phyloP scores from a whole-genome alignment of 192 early-diverging fungal genomes.

The Jimgerdemannia flammicorona region DNA sequence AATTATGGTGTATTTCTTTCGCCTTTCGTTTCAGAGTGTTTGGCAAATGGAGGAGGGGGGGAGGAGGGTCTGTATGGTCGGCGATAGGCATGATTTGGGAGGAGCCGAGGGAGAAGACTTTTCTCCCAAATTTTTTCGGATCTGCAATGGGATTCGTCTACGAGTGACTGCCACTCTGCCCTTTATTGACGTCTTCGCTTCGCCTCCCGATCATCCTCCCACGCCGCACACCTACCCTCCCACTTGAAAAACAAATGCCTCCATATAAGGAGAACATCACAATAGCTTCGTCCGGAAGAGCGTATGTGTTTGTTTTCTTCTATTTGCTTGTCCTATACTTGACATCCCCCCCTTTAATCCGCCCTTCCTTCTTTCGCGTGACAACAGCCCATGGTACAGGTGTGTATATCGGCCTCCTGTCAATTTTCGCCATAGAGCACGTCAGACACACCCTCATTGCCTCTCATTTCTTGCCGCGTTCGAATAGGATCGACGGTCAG shows the following conservation, averaged over 20 bases:
- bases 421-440: not conserved
- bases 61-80: no score
- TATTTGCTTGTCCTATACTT: not conserved
- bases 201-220: not conserved
- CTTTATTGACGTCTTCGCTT: not conserved
- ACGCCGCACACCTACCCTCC: not conserved
- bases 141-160: no score
- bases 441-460: not conserved
- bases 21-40: no score
- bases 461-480: not conserved
- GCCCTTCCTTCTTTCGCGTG: not conserved
- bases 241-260: not conserved
- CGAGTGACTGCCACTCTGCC: no score
- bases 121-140: no score
- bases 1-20: no score
- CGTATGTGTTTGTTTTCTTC: not conserved
- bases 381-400: constrained; percentile 43
- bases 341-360: not conserved
- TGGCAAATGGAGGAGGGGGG: no score
- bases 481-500: constrained; percentile 49
- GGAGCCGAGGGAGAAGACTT: no score
- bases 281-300: not conserved
- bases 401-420: not conserved
- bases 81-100: no score
- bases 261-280: not conserved